These are phyloP conservation scores for Sanghuangporus sanghuang DNA, from an alignment of 1,284 basidiomycete genomes.

Conservation along the genomic window DNA sequence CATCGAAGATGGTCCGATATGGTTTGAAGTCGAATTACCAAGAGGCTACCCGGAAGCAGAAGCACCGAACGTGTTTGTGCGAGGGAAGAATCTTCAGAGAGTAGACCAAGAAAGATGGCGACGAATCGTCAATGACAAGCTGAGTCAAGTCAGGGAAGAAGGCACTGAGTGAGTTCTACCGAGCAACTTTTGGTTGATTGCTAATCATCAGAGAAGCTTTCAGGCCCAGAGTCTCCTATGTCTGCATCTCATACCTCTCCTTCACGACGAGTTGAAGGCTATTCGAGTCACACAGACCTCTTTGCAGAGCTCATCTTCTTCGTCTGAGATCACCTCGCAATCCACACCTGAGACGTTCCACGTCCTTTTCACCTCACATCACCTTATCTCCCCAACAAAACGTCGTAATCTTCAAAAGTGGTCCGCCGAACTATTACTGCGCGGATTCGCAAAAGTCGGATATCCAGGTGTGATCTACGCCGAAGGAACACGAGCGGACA, in stretches of 20 bases:
- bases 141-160: constrained; percentile 31
- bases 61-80: constrained; percentile 34
- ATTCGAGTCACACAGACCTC: background rate
- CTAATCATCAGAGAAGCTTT: constrained; percentile 36
- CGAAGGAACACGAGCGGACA: constrained; percentile 44
- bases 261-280: constrained; percentile 36
- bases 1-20: constrained; percentile 22
- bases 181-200: background rate
- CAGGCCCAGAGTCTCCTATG: constrained; percentile 57
- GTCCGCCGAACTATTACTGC: constrained; percentile 49
- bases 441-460: constrained; percentile 69
- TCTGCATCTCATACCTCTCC: constrained; percentile 49
- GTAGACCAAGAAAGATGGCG: constrained; percentile 52
- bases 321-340: background rate
- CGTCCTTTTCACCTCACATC: constrained; percentile 67
- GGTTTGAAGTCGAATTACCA: constrained; percentile 18
- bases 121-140: constrained; percentile 34
- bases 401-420: constrained; percentile 58
- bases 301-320: background rate
- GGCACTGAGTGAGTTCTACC: constrained; percentile 41
- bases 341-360: constrained; percentile 29
- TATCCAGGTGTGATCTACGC: constrained; percentile 73
- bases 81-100: constrained; percentile 41
- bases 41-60: constrained; percentile 14
- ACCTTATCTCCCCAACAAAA: constrained; percentile 65